Evolutionary conservation across 768 basidiomycete genomes (phyloP).

Genomic region (Suillus brevipes): DNA sequence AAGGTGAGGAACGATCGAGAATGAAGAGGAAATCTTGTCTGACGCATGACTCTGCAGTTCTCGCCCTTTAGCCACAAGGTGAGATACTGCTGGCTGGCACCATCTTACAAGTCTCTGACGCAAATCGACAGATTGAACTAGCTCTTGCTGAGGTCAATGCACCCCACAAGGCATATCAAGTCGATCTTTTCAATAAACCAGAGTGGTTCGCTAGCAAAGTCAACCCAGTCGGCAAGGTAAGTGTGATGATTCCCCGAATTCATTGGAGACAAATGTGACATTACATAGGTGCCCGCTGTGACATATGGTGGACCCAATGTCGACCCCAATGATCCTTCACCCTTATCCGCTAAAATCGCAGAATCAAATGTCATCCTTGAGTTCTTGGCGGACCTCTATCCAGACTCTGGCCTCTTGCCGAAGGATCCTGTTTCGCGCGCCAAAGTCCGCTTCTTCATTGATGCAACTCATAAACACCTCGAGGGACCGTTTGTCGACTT

Average conservation of each 20-base stretch:
- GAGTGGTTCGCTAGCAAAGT: constrained; percentile 59
- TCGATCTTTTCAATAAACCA: constrained; percentile 62
- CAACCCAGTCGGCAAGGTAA: constrained; percentile 64
- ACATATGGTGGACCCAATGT: constrained; percentile 58
- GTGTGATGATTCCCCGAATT: neutral
- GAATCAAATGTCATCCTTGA: constrained; percentile 65
- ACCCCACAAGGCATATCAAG: constrained; percentile 49
- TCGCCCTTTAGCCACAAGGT: constrained; percentile 60
- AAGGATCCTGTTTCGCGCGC: constrained; percentile 54
- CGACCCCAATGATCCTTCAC: constrained; percentile 53
- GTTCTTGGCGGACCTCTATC: constrained; percentile 59
- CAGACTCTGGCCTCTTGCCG: constrained; percentile 46
- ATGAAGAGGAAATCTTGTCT: neutral
- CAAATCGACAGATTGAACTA: constrained; percentile 44
- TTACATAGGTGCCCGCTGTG: constrained; percentile 50
- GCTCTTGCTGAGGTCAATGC: constrained; percentile 54
- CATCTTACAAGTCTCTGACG: neutral
- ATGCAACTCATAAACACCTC: constrained; percentile 42
- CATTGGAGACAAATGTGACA: neutral
- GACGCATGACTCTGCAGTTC: constrained; percentile 31
- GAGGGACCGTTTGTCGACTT: constrained; percentile 19
- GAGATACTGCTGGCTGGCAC: constrained; percentile 11
- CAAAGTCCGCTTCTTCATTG: constrained; percentile 58
- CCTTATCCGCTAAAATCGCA: constrained; percentile 53
- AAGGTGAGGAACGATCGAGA: constrained; percentile 35